Percentiles rank a stretch among this genome's conserved stretches.
Evolutionary conservation across 2,329 filamentous ascomycete genomes (phyloP).

Genomic region (Cladophialophora chaetospira): DNA sequence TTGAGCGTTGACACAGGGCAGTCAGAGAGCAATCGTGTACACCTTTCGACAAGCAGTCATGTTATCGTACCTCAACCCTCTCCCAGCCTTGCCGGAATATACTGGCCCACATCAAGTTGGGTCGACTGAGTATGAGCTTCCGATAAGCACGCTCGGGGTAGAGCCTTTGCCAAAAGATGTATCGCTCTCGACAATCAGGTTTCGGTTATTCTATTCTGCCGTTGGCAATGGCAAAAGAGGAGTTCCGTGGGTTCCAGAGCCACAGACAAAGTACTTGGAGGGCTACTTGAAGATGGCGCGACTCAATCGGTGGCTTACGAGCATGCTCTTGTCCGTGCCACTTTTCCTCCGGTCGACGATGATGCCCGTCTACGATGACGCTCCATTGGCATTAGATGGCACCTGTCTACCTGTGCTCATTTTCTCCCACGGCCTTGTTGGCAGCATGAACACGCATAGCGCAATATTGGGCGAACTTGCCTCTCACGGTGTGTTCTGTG

Average conservation of each 20-base stretch:
- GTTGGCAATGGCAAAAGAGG: conserved; percentile 38
- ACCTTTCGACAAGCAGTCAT: conserved; percentile 5
- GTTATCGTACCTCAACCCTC: conserved; percentile 45
- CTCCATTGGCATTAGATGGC: conserved; percentile 58
- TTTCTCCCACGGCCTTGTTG: conserved; percentile 83
- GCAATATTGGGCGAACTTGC: conserved; percentile 78
- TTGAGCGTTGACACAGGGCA: too few species aligned
- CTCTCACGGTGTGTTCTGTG: conserved; percentile 75
- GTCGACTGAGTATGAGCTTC: conserved; percentile 77
- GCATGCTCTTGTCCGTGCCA: conserved; percentile 42
- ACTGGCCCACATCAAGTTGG: conserved; percentile 77
- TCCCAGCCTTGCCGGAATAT: conserved; percentile 73
- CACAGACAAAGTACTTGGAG: conserved; percentile 71
- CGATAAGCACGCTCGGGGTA: conserved; percentile 54
- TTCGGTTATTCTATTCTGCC: conserved; percentile 80
- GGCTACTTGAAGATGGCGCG: conserved; percentile 69
- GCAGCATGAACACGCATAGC: conserved; percentile 80
- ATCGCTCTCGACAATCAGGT: conserved; percentile 71
- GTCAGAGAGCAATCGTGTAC: too few species aligned
- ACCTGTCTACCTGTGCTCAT: conserved; percentile 76
- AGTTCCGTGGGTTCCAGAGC: conserved; percentile 75
- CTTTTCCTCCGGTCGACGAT: conserved; percentile 29
- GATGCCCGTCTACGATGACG: conserved; percentile 42
- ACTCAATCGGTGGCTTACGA: conserved; percentile 7
- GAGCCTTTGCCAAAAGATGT: conserved; percentile 56